Evolutionary conservation across 2,329 filamentous ascomycete species (phyloP).

Genomic region (Neurospora crassa): DNA sequence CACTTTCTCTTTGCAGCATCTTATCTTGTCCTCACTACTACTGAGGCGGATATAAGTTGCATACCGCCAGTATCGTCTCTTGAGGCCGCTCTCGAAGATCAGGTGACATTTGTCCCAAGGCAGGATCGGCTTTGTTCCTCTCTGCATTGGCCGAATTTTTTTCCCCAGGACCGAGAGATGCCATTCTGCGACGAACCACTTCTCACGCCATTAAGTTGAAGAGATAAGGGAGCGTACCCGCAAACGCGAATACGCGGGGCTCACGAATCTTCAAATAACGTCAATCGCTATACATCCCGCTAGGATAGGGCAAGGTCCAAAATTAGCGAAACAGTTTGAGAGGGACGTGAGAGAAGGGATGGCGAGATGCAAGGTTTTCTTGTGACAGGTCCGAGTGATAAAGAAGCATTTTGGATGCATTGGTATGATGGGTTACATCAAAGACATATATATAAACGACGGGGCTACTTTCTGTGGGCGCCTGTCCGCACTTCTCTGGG

Average conservation of each 20-base stretch:
- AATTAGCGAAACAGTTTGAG: background rate
- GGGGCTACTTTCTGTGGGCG: background rate
- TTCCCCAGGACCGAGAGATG: background rate
- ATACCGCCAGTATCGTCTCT: background rate
- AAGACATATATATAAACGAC: background rate
- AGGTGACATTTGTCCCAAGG: background rate
- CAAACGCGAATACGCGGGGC: background rate
- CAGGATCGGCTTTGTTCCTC: background rate
- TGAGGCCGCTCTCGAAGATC: background rate
- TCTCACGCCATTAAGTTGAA: background rate
- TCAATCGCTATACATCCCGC: background rate
- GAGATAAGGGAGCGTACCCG: background rate
- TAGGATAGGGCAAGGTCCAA: background rate
- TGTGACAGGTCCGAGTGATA: background rate
- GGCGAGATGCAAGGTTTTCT: background rate
- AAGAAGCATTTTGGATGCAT: background rate
- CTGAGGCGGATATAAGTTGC: background rate
- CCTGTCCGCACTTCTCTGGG: background rate
- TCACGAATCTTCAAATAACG: background rate
- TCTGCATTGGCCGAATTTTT: background rate
- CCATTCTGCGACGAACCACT: background rate
- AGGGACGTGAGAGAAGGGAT: background rate
- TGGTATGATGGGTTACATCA: background rate
- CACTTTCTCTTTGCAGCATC: background rate
- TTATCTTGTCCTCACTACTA: background rate